Evolutionary conservation across 768 basidiomycete genomes (phyloP).

Genomic region (Podaxis carcinomalis): DNA sequence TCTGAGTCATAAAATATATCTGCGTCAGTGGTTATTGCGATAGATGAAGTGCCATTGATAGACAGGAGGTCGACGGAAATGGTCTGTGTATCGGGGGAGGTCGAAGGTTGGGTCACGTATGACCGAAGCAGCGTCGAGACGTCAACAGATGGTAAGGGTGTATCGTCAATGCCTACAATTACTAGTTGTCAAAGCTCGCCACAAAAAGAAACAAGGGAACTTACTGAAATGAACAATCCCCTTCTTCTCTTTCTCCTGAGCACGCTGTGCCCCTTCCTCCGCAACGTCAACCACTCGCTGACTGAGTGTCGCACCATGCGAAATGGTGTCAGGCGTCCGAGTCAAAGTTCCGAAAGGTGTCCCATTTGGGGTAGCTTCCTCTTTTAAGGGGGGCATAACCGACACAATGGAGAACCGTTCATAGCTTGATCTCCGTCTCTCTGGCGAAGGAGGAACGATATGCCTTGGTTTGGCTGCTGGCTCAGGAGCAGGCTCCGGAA

Average conservation of each 20-base stretch:
- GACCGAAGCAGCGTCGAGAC: conserved; percentile 40
- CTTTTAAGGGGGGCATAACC: conserved; percentile 56
- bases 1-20: conserved; percentile 74
- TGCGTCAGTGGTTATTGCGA: conserved; percentile 37
- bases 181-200: neutral
- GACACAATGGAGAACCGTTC: conserved; percentile 61
- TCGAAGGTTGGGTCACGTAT: conserved; percentile 14
- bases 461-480: conserved; percentile 18
- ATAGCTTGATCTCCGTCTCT: conserved; percentile 63
- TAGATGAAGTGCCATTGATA: conserved; percentile 48
- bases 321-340: conserved; percentile 17
- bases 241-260: neutral
- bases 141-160: conserved; percentile 43
- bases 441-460: conserved; percentile 29
- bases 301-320: neutral
- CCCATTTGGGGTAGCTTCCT: conserved; percentile 57
- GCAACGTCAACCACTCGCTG: neutral
- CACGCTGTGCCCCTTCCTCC: neutral
- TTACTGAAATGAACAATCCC: conserved; percentile 8
- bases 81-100: conserved; percentile 37
- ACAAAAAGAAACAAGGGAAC: neutral
- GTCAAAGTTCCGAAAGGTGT: conserved; percentile 54
- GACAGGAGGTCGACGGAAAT: conserved; percentile 74
- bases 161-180: conserved; percentile 26
- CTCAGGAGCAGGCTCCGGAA: neutral